Base-by-base conservation (phyloP, 208 protist genomes). In the Strigomonas galati region DNA sequence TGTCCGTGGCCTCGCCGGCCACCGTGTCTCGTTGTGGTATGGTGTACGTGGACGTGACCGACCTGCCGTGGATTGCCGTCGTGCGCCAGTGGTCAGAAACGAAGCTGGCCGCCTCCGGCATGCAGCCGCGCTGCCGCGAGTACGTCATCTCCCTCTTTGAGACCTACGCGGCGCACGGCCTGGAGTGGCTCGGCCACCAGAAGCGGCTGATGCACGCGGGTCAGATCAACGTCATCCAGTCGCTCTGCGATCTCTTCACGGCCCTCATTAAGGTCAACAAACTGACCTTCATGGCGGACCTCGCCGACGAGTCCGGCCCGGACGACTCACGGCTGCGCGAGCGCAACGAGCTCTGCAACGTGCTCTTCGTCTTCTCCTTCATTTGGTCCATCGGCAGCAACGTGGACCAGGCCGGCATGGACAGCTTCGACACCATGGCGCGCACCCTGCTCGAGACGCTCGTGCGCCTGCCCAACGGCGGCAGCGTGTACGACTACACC, bases 1-100 rank as follows among this genome's bases (percentile, higher is more conserved):
- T 99, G 0, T 79, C 94, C 40, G 97, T 98, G 9, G 98, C 98
- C 7, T 99, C 97, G 28, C 98, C 98, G 7, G 98, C 98, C 21
- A 99, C 98, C 48, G 98, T 99, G 30, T 98, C 94, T 17, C 90
- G 98, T 23, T 99, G 98, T 69, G 98, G 98, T 60, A 99, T 99
- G 97, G 97, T 99, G 30, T 99, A 98, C 74, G 89, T 99, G 5
- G 89, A 98, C 61, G 71, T 86, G 5, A 69, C 72, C 19, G 93
- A 98, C 60, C 71, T 99, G 54, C 97, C 96, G 31, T 99, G 96
- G 92, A 67, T 67, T n/a, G 89, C 95, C 7, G 79, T 91, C 40
- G 93, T 97, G 5, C 63, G 67, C 37, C 84, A 89, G 57, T 99
- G 98, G 97, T 53, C 84, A 14, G 77, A 89, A 31, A 90, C 84